These are phyloP conservation scores for Cladosporium sp. DNA, from an alignment of 2,329 filamentous ascomycete species.

Conservation along the genomic window DNA sequence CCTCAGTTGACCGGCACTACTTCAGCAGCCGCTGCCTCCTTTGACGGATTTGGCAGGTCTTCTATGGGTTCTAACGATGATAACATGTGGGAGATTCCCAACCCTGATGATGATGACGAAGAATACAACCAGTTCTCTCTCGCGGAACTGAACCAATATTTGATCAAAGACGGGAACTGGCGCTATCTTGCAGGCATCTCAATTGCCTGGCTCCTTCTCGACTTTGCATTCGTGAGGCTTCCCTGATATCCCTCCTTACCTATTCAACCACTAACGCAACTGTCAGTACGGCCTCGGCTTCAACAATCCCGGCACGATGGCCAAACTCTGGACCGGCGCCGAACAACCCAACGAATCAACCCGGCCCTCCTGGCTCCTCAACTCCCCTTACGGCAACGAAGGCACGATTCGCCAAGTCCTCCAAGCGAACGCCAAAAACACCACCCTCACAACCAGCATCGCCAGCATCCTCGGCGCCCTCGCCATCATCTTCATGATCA, in stretches of 20 bases:
- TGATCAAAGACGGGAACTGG: slow-evolving; percentile 21
- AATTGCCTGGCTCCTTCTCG: slow-evolving; percentile 19
- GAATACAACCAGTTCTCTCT: slow-evolving; percentile 16
- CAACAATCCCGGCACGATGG: slow-evolving; percentile 20
- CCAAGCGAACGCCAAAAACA: slow-evolving; percentile 18
- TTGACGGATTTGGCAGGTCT: neutral
- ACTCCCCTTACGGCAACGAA: slow-evolving; percentile 10
- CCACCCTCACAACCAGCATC: slow-evolving; percentile 23
- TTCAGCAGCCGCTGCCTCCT: neutral
- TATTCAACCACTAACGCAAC: neutral
- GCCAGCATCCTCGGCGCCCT: slow-evolving; percentile 42
- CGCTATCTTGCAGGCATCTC: slow-evolving; percentile 19
- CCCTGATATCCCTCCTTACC: neutral
- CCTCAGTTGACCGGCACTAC: neutral
- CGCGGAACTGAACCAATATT: slow-evolving; percentile 16
- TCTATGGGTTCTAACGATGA: slow-evolving; percentile 16
- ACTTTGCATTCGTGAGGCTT: slow-evolving; percentile 20
- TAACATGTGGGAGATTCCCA: slow-evolving; percentile 6
- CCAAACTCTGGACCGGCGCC: slow-evolving; percentile 19
- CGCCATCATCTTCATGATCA: slow-evolving; percentile 37
- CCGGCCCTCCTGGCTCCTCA: slow-evolving; percentile 17
- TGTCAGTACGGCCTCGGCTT: slow-evolving; percentile 19
- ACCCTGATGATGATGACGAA: slow-evolving; percentile 4
- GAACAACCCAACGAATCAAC: slow-evolving; percentile 4
- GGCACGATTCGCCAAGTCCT: slow-evolving; percentile 17